Base-by-base conservation (phyloP, 106 monocot genomes). In the Gastrodia elata region DNA sequence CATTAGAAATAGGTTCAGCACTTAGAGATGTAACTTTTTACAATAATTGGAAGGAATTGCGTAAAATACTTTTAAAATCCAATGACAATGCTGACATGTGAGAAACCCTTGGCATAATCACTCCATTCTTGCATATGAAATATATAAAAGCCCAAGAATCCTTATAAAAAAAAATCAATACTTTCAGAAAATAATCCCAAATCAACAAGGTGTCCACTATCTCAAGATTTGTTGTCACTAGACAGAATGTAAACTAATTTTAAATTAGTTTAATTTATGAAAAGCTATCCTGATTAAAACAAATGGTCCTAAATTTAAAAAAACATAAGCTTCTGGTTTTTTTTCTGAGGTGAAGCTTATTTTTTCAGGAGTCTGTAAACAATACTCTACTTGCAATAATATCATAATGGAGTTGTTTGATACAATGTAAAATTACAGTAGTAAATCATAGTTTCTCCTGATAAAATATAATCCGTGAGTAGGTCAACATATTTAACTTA, bases 271-370 rank as follows among this genome's bases (percentile, higher is more conserved):
- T 48, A 20, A 48, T 48, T 18, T 48, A 52, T 1, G 22, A 52
- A 44, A 52, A 22, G 6, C 22, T 9, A 52, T n/a, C 52, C n/a
- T 10, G 46, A 46, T 16, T 15, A 46, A 46, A 46, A 14, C 10
- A 16, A 4, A 20, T 49, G 6, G 5, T 22, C 20, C 18, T 20
- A 8, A 4, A 49, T 3, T 49, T 49, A 52, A 20, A n/a, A 52
- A 5, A 4, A n/a, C 18, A 14, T 46, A 46, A 46, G 46, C 46
- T 46, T 22, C 52, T 22, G 52, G 52, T 52, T 52, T n/a, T 52
- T 52, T 52, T 52, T 52, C 52, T 22, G 6, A 52, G 52, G 52
- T 52, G 52, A 52, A 52, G 52, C 52, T 52, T 52, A 22, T 52
- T 52, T n/a, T 52, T 22, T 52, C 52, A 52, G 18, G n/a, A 52